Base-by-base conservation (phyloP, 768 basidiomycete genomes). In the Naganishia onofrii region DNA sequence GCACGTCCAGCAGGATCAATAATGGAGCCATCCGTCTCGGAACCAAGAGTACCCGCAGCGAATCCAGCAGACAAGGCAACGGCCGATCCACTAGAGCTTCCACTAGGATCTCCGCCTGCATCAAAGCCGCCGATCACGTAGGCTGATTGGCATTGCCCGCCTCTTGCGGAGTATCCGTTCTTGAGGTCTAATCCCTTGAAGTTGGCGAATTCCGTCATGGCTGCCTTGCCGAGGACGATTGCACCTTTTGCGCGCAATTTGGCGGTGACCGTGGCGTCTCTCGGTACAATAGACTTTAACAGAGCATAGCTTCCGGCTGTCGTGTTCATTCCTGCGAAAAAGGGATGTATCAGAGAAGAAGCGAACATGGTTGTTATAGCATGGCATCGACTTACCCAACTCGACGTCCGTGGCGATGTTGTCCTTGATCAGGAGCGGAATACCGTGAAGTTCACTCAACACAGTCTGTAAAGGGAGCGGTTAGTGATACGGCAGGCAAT, bases 351-450 rank as follows among this genome's bases (percentile, higher is more conserved):
- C n/a, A 44, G 23, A 60, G 38, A 44, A 60, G 58, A 21, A 42
- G 17, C 10, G 28, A 34, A 19, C 5, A 21, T 13, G 29, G 7
- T 12, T 21, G 9, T 36, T 32, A 2, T 17, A 46, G 7, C 46
- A 46, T n/a, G 46, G 21, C 46, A 17, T 15, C 7, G 28, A 57
- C 31, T 6, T 57, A 17, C 76, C 76, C 2, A 77, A 66, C 51
- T 66, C 54, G 3, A 60, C 32, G 67, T 76, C 76, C 0, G 78
- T 77, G 3, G 70, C 76, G 31, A 79, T 73, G 66, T 74, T 76
- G 53, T 79, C 76, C 71, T 79, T 77, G 64, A 79, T 52, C 5
- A 77, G 57, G 17, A 79, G 70, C 6, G 78, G 78, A 26, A 79
- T 77, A 21, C 78, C 78, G 54, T 79, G 76, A 0, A 79, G 72